phyloP scores from a whole-genome alignment of 192 early-diverging fungal species.

The Dimargaris cristalligena region DNA sequence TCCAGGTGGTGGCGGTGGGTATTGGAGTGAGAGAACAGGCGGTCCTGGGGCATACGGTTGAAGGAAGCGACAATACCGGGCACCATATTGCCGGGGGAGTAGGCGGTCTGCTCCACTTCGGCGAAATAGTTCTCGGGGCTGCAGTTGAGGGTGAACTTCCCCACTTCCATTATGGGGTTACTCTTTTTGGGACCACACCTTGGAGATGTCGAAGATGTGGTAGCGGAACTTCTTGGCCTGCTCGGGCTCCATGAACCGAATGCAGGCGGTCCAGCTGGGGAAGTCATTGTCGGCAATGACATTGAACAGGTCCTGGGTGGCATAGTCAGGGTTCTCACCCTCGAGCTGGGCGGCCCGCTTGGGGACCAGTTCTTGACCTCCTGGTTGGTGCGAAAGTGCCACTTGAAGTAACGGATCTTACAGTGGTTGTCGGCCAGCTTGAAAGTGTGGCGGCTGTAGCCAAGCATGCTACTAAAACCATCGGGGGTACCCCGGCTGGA shows the following conservation, averaged over 20 bases:
- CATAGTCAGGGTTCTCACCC: conserved; percentile 52
- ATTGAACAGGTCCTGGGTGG: conserved; percentile 58
- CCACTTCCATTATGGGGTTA: conserved; percentile 56
- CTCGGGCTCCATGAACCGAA: conserved; percentile 50
- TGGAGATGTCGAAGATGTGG: conserved; percentile 72
- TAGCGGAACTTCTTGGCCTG: conserved; percentile 53
- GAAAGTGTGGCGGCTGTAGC: conserved; percentile 62
- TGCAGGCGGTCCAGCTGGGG: conserved; percentile 53
- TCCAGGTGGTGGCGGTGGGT: conserved; percentile 76
- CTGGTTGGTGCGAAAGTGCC: conserved; percentile 67
- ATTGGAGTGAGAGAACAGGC: conserved; percentile 69
- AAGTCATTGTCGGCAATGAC: conserved; percentile 47
- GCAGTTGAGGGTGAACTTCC: conserved; percentile 58
- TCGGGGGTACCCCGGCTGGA: conserved; percentile 67
- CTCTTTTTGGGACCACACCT: conserved; percentile 60
- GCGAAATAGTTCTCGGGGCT: conserved; percentile 77
- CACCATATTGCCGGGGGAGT: conserved; percentile 58
- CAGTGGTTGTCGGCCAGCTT: conserved; percentile 53
- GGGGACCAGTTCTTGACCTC: conserved; percentile 53
- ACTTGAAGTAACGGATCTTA: conserved; percentile 58
- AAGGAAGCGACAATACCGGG: conserved; percentile 63
- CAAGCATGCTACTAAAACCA: conserved; percentile 68
- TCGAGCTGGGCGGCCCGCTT: conserved; percentile 54
- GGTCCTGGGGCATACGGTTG: conserved; percentile 71
- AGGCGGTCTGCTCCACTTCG: conserved; percentile 69